Base-by-base conservation (phyloP, 148 eudicot species). In the Rhododendron ferrugineum region DNA sequence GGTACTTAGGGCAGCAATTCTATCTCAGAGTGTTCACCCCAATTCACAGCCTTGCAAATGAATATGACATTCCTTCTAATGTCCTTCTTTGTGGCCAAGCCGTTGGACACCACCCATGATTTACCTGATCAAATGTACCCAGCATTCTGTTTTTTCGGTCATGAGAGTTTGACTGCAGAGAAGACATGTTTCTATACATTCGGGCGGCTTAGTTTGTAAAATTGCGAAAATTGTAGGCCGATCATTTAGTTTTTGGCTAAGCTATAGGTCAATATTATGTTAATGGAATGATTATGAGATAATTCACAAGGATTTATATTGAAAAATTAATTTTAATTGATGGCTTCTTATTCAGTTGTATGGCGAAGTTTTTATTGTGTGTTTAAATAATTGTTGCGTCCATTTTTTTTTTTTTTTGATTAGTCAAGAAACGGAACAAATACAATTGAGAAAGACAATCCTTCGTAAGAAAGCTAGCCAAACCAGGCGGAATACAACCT, bases 1-100 rank as follows among this genome's bases (percentile, higher is more conserved):
- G 89, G 47, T 93, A 93, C 64, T 89, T 92, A 0, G 96, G 96
- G 20, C 96, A 93, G 79, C 94, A 93, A 77, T 90, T 93, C 47
- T 93, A 93, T 85, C 87, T 93, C 13, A 86, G 92, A 42, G 96
- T 93, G 9, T 90, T 85, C 90, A 90, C 86, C 84, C 77, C 90
- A 2, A 85, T 84, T 37, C 84, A 82, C 84, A 92, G 87, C 84
- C 91, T 89, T 50, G 81, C 92, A 0, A 90, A 91, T 3, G 96
- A 93, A 83, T 91, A 91, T 56, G 85, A 82, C 83, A 88, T 90
- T 56, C 96, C 96, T 28, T 7, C 88, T 13, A 93, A 93, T 85
- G 85, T 84, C 54, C 89, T 92, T 15, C 87, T 88, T 72, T 93
- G 96, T 79, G 96, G 96, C 11, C 90, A 84, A 86, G 96, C 96